These are phyloP conservation scores for Fallopia convolvulus DNA, from an alignment of 148 eudicot species.

Conservation along the genomic window DNA sequence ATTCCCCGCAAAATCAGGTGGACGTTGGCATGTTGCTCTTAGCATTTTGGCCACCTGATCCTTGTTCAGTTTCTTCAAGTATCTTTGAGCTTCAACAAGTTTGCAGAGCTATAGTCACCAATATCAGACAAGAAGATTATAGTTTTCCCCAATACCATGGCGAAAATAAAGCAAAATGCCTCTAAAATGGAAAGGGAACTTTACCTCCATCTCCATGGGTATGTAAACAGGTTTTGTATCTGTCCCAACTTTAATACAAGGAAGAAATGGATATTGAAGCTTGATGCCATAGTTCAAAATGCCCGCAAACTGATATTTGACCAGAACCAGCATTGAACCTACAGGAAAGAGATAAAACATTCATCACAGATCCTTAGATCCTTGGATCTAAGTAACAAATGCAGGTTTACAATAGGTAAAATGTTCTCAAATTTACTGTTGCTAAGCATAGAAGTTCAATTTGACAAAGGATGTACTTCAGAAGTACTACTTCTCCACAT, in stretches of 20 bases:
- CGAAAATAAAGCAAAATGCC: background rate
- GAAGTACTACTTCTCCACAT: too few relatives aligned
- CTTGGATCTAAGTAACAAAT: too few relatives aligned
- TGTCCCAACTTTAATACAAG: constrained; percentile 68
- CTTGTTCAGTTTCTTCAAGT: constrained; percentile 51
- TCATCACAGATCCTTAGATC: background rate
- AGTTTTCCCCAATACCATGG: background rate
- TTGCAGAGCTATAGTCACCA: constrained; percentile 37
- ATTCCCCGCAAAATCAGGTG: constrained; percentile 40
- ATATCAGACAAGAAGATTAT: background rate
- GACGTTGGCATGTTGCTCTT: constrained; percentile 81
- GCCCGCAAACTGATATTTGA: constrained; percentile 36
- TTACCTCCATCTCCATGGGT: constrained; percentile 79
- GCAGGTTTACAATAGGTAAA: too few relatives aligned
- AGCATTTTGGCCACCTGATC: constrained; percentile 59
- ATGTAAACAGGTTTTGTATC: constrained; percentile 41
- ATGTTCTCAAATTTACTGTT: background rate
- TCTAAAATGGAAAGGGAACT: background rate
- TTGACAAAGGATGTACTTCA: background rate
- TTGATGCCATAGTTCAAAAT: constrained; percentile 40
- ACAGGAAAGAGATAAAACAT: background rate
- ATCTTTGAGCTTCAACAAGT: constrained; percentile 55
- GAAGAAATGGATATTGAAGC: constrained; percentile 35
- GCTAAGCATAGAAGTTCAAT: background rate
- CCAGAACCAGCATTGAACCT: constrained; percentile 17